These are phyloP conservation scores for Harringtonia aguacate DNA, from an alignment of 2,329 filamentous ascomycete species.

Conservation along the genomic window DNA sequence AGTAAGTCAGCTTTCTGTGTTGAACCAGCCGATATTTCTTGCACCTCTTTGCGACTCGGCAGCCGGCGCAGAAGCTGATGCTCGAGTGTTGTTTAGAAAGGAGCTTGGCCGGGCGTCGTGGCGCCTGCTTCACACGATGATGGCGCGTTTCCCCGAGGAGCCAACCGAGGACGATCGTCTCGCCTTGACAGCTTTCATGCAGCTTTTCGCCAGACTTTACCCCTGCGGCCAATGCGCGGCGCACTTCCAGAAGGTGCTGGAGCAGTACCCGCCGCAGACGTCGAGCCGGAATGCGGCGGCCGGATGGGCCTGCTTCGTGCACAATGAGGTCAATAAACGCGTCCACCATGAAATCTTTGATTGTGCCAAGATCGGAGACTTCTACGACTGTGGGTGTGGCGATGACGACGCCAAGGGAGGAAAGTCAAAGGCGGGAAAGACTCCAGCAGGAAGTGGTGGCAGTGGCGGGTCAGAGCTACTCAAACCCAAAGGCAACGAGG, in stretches of 20 bases:
- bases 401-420: too few species aligned
- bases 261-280: conserved; percentile 54
- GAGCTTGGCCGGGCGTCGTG: conserved; percentile 59
- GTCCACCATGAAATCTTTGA: conserved; percentile 53
- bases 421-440: conserved; percentile 21
- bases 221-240: conserved; percentile 59
- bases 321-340: conserved; percentile 57
- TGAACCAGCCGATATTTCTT: background rate
- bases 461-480: too few species aligned
- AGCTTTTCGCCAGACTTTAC: conserved; percentile 57
- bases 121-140: conserved; percentile 63
- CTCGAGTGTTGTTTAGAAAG: background rate
- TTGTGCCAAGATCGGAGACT: conserved; percentile 57
- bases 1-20: conserved; percentile 35
- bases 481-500: too few species aligned
- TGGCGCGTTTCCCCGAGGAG: conserved; percentile 57
- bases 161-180: conserved; percentile 51
- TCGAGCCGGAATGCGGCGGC: conserved; percentile 52
- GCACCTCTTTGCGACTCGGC: background rate
- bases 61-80: background rate
- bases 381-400: conserved; percentile 62
- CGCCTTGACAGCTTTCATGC: conserved; percentile 53
- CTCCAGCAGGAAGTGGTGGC: conserved; percentile 5
- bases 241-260: conserved; percentile 54
- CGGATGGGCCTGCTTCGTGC: conserved; percentile 57